Base-by-base conservation (phyloP, 805 yeast genomes). In the Barnettozyma californica region DNA sequence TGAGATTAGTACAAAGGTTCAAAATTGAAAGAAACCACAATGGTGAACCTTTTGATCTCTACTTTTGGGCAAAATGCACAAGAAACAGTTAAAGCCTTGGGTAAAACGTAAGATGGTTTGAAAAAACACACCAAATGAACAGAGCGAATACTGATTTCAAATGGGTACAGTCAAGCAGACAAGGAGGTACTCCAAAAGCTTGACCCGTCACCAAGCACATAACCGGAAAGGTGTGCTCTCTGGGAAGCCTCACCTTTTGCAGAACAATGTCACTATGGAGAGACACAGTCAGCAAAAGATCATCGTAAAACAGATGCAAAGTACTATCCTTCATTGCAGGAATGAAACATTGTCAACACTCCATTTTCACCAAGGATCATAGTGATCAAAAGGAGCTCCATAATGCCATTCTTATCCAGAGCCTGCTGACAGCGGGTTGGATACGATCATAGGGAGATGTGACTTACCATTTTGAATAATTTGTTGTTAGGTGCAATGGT, bases 291-390 rank as follows among this genome's bases (percentile, higher is more conserved):
- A 13, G 18, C 21, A 34, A n/a, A 35, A 14, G 35, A 41, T 16
- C 25, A 18, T 45, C 35, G n/a, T 5, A 9, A 20, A 31, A 14
- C 19, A 21, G 36, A 39, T 16, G 41, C 44, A 40, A 40, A 45
- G 25, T 21, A 33, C 10, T 26, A 9, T 6, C 33, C 14, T 8
- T 18, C 14, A 35, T 26, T 26, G 21, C 33, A 26, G 20, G 37
- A 37, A 41, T 44, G 49, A 43, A 57, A 59, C 63, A 59, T 56
- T 61, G 63, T 59, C 63, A 59, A 59, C 63, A 59, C 63, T 52
- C 61, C 54, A 48, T 49, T 48, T 45, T 50, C 46, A 46, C 50
- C 33, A 23, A 38, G 27, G 39, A 18, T 23, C 26, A 19, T 41
- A 41, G 27, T 19, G 48, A 40, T 41, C 45, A 46, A 45, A 39